Base-by-base conservation (phyloP, 2,329 filamentous ascomycete species). In the Trichophyton simii region DNA sequence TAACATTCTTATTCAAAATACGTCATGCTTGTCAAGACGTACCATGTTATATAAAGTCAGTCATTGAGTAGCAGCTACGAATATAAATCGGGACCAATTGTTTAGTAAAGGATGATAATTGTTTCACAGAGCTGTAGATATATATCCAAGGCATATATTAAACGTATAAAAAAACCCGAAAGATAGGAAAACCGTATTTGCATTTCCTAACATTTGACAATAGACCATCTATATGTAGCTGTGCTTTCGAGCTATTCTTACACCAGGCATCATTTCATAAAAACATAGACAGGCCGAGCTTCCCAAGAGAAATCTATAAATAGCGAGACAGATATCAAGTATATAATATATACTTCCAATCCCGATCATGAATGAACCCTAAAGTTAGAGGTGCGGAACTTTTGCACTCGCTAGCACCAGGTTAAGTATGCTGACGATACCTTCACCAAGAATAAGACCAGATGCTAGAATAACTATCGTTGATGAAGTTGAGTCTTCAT, bases 401-500 rank as follows among this genome's bases (percentile, higher is more conserved):
- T 80, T 76, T 8, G 85, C 78, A 72, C 87, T 91, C 61, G 95
- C 90, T 69, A 99, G 77, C 7, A 88, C 76, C 61, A 99, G 75
- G 71, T 96, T 97, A 28, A 94, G 81, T 68, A 99, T 96, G 70
- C 91, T 96, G 65, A 96, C 78, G 65, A 97, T 84, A 0, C 92
- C 92, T 72, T 97, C 92, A 0, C 92, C 91, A 6, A 99, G 78
- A 65, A 99, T 96, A 64, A 97, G 84, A 0, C 94, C 94, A 62
- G 83, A 86, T 0, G 94, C 92, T 44, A 97, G 76, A n/a, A 97
- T 87, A 66, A 97, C 91, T 60, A 97, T 82, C 0, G 86, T 87
- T 3, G 91, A 76, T 6, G 73, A 73, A 6, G 73, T 69, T 4
- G 67, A 67, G 57, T 76, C 73, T 11, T 65, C 62, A 5, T 68